Evolutionary conservation across 129 eudicot species (phyloP).

Genomic region (Pittosporum tobira): DNA sequence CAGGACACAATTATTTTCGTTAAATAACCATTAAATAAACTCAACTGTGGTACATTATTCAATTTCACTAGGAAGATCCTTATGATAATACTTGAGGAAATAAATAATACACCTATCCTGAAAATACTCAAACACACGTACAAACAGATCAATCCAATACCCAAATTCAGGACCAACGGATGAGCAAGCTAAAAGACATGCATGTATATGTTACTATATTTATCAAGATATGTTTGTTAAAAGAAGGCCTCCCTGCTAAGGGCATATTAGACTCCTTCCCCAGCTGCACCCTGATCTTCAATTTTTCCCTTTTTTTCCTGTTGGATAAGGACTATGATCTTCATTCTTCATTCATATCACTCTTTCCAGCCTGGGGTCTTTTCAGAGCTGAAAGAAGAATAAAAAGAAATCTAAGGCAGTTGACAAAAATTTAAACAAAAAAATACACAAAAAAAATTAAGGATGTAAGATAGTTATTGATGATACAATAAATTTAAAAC

Average conservation of each 20-base stretch:
- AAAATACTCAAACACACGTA: too few species aligned
- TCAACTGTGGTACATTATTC: background rate
- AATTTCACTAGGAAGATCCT: too few species aligned
- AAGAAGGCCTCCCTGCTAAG: background rate
- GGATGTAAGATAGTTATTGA: background rate
- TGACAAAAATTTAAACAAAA: background rate
- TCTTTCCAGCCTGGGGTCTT: constrained; percentile 7
- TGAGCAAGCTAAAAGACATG: background rate
- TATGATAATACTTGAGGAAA: background rate
- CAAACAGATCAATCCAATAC: background rate
- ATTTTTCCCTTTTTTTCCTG: too few species aligned
- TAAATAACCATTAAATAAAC: background rate
- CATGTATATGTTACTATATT: background rate
- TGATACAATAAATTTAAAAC: background rate
- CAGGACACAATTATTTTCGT: too few species aligned
- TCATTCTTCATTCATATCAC: background rate
- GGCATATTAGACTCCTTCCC: background rate
- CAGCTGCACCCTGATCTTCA: constrained; percentile 8
- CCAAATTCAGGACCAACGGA: background rate
- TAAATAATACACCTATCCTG: background rate
- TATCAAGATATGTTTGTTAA: background rate
- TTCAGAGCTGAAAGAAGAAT: constrained; percentile 2
- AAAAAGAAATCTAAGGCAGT: background rate
- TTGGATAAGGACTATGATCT: too few species aligned
- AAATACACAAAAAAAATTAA: too few species aligned